Evolutionary conservation across 208 protist species (phyloP).

Genomic region (Acanthamoeba lenticulata): DNA sequence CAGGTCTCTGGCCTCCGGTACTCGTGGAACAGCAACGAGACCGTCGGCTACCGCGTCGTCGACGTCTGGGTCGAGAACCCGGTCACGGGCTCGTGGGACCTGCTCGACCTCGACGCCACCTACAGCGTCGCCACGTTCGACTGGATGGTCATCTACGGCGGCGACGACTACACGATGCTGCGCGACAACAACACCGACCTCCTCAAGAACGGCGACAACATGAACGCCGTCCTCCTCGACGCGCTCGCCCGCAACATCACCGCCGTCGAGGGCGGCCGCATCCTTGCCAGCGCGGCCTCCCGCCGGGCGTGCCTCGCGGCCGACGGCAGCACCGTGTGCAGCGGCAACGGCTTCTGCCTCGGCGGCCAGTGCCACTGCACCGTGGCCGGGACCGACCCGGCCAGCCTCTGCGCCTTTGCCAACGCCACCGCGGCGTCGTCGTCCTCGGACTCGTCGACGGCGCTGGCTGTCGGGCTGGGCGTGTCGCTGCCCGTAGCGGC

Average conservation of each 20-base stretch:
- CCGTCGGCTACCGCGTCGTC: not conserved
- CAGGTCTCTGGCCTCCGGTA: conserved; percentile 9
- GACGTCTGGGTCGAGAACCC: not conserved
- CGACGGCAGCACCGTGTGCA: conserved; percentile 22
- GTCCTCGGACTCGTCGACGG: not conserved
- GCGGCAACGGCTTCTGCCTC: not conserved
- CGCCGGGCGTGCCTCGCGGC: not conserved
- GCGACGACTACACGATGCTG: conserved; percentile 43
- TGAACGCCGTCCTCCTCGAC: conserved; percentile 24
- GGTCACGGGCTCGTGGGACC: not conserved
- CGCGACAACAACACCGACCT: not conserved
- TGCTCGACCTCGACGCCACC: not conserved
- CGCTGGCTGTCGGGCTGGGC: not conserved
- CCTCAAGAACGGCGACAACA: not conserved
- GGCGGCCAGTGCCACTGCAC: not conserved
- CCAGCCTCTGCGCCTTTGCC: not conserved
- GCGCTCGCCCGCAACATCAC: not conserved
- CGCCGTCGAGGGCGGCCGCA: not conserved
- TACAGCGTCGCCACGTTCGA: not conserved
- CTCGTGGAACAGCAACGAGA: not conserved
- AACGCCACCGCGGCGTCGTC: not conserved
- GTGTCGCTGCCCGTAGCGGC: not conserved
- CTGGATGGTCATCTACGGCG: not conserved
- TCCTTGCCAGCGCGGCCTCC: not conserved
- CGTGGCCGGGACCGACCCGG: not conserved